phyloP scores from a whole-genome alignment of 2,329 filamentous ascomycete genomes.

The Botrytis pseudocinerea region DNA sequence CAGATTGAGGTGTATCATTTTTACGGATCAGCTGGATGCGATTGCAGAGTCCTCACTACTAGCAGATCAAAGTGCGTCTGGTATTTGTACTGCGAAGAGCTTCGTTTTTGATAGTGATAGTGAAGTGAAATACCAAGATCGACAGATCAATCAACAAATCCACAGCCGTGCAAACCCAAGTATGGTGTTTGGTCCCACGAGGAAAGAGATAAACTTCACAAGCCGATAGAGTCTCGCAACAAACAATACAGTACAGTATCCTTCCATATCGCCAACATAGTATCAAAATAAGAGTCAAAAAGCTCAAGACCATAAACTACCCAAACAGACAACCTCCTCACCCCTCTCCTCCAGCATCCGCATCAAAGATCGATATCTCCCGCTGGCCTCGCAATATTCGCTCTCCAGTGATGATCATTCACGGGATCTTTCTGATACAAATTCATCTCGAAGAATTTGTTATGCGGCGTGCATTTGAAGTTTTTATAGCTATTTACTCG shows the following conservation, averaged over 20 bases:
- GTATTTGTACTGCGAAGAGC: no score
- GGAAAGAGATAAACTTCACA: no score
- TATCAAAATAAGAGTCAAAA: neutral
- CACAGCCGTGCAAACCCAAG: no score
- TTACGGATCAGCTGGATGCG: neutral
- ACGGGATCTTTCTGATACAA: constrained; percentile 50
- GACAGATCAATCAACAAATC: no score
- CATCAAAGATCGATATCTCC: constrained; percentile 45
- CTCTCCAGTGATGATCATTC: constrained; percentile 49
- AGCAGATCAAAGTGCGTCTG: no score
- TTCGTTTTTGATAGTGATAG: no score
- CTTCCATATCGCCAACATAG: neutral
- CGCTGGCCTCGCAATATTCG: constrained; percentile 46
- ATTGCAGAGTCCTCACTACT: no score
- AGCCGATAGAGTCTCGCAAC: no score
- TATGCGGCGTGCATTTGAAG: constrained; percentile 46
- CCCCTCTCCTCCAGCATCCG: neutral
- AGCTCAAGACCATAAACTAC: neutral
- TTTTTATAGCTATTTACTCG: constrained; percentile 47
- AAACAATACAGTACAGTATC: no score
- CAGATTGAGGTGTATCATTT: neutral
- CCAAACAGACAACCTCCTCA: neutral
- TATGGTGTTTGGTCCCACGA: no score
- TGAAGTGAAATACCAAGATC: no score
- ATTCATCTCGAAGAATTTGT: constrained; percentile 52